phyloP scores from a whole-genome alignment of 2,329 filamentous ascomycete species.

The Fusarium neocosmosporiellum region DNA sequence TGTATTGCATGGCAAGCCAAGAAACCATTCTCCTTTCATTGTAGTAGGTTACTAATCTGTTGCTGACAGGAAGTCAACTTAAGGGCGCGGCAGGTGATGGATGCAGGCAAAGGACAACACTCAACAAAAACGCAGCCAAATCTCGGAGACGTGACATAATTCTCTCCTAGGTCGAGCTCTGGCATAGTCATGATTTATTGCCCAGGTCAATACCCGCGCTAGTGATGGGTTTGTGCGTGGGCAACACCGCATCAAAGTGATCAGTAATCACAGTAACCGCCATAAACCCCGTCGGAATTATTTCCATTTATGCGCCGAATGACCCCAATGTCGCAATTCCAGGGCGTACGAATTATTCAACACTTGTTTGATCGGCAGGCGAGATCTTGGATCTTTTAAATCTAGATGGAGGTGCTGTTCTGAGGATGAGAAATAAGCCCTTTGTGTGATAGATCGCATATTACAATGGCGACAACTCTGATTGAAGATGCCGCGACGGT shows the following conservation, averaged over 20 bases:
- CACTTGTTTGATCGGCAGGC: conserved; percentile 4
- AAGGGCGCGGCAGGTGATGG: background rate
- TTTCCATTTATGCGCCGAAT: background rate
- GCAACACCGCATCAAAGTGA: background rate
- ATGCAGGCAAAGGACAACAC: background rate
- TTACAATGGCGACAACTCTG: conserved; percentile 14
- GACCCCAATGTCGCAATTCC: conserved; percentile 1
- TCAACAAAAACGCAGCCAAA: background rate
- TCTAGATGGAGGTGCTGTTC: background rate
- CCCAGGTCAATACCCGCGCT: background rate
- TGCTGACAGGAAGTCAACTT: background rate
- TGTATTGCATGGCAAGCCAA: background rate
- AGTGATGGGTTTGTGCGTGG: background rate
- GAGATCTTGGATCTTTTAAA: background rate
- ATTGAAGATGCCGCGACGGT: conserved; percentile 1
- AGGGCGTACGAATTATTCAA: background rate
- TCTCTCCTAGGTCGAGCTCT: background rate
- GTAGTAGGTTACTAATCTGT: background rate
- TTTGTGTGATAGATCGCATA: background rate
- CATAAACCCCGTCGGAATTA: conserved; percentile 13
- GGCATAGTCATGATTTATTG: conserved; percentile 28
- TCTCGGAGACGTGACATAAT: background rate
- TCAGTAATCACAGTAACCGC: conserved; percentile 26
- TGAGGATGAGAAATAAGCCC: background rate
- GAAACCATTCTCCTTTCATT: background rate